Conservation (phyloP, 2,329 filamentous ascomycete genomes). For the Phialophora macrospora region DNA sequence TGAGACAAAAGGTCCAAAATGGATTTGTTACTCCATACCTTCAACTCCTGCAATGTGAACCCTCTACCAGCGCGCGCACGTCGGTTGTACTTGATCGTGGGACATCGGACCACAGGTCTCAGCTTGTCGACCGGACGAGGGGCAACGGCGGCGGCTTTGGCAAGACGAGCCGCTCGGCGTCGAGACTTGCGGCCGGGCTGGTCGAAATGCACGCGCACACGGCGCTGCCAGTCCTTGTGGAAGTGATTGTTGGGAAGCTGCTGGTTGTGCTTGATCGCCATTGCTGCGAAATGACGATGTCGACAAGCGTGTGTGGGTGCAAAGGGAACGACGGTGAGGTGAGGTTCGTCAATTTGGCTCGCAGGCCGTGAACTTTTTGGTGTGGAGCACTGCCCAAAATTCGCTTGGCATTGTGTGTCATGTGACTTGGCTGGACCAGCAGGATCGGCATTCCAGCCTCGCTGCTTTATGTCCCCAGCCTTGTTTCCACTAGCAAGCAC, state of each 20-base stretch:
- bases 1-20: background rate
- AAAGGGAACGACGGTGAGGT: constrained; percentile 29
- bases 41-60: constrained; percentile 96
- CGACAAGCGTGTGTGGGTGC: constrained; percentile 34
- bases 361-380: constrained; percentile 15
- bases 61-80: constrained; percentile 94
- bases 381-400: constrained; percentile 19
- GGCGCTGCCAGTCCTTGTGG: constrained; percentile 99
- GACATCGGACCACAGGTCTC: constrained; percentile 95
- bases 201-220: constrained; percentile 99
- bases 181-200: constrained; percentile 97
- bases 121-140: constrained; percentile 97
- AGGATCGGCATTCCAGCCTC: constrained; percentile 1
- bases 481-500: background rate
- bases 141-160: constrained; percentile 93
- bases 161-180: constrained; percentile 86
- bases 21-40: constrained; percentile 66
- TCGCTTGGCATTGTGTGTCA: constrained; percentile 26
- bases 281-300: constrained; percentile 29
- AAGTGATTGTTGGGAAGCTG: constrained; percentile 61
- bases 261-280: constrained; percentile 96
- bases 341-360: background rate
- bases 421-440: background rate
- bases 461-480: background rate
- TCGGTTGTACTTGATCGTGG: constrained; percentile 99